These are phyloP conservation scores for Capsicum baccatum DNA, from an alignment of 257 asterid genomes.

Conservation along the genomic window DNA sequence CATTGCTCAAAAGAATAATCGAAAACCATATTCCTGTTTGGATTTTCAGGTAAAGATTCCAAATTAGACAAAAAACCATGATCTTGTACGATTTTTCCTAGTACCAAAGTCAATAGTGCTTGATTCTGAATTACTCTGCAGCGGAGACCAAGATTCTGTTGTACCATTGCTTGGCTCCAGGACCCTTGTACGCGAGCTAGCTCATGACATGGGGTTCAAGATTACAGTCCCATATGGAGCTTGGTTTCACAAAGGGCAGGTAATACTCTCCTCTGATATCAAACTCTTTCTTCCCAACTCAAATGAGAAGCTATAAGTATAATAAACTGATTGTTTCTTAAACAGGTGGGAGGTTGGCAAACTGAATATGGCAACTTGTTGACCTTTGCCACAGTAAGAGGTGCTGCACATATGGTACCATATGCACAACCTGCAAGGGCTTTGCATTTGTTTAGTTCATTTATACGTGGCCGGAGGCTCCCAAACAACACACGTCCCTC, in stretches of 20 bases:
- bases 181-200: slow-evolving; percentile 87
- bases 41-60: slow-evolving; percentile 69
- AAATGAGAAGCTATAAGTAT: background rate
- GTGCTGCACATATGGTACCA: slow-evolving; percentile 99
- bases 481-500: slow-evolving; percentile 72
- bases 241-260: slow-evolving; percentile 96
- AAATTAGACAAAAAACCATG: background rate
- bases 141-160: slow-evolving; percentile 99
- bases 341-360: slow-evolving; percentile 94
- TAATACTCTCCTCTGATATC: slow-evolving; percentile 28
- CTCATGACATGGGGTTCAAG: slow-evolving; percentile 66
- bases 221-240: slow-evolving; percentile 88
- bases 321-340: background rate
- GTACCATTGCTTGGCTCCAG: slow-evolving; percentile 93
- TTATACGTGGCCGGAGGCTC: slow-evolving; percentile 64
- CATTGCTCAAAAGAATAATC: slow-evolving; percentile 70
- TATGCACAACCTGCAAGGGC: slow-evolving; percentile 96
- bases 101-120: slow-evolving; percentile 6
- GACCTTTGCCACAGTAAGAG: slow-evolving; percentile 91
- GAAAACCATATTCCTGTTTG: slow-evolving; percentile 64
- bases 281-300: background rate
- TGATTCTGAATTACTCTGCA: slow-evolving; percentile 34
- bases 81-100: background rate
- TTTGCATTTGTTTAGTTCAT: slow-evolving; percentile 76
- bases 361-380: slow-evolving; percentile 82